Percentiles rank a stretch among this genome's conserved stretches.
phyloP scores from a whole-genome alignment of 2,329 filamentous ascomycete genomes.

The Madurella mycetomatis region DNA sequence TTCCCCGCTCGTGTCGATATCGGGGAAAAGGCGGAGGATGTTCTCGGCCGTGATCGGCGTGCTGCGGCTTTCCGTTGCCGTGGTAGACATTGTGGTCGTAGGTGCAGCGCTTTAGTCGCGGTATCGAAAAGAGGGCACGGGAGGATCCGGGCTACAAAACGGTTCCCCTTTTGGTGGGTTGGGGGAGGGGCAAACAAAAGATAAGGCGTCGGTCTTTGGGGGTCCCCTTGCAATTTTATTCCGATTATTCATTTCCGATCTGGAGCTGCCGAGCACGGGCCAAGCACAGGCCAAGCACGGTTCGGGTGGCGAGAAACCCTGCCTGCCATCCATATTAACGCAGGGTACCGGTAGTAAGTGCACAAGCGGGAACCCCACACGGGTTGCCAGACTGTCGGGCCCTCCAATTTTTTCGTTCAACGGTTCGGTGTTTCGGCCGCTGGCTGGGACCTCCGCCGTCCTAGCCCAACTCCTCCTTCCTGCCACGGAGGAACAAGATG shows the following conservation, averaged over 20 bases:
- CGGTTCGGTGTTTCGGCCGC: too few relatives aligned
- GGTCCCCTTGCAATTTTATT: neutral
- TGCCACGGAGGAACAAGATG: too few relatives aligned
- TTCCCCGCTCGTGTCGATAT: slow-evolving; percentile 66
- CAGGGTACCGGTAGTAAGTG: too few relatives aligned
- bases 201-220: neutral
- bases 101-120: too few relatives aligned
- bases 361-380: neutral
- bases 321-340: neutral
- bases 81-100: slow-evolving; percentile 29
- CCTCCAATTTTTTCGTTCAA: neutral
- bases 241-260: neutral
- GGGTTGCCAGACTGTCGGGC: neutral
- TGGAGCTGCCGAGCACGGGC: neutral
- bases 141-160: too few relatives aligned
- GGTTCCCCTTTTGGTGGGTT: neutral
- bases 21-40: slow-evolving; percentile 83
- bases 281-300: too few relatives aligned
- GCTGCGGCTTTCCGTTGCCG: slow-evolving; percentile 44
- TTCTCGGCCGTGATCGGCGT: slow-evolving; percentile 77
- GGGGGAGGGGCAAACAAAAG: slow-evolving; percentile 1
- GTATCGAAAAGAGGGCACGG: too few relatives aligned
- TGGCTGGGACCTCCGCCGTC: too few relatives aligned
- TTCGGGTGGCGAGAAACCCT: too few relatives aligned
- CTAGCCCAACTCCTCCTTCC: too few relatives aligned